A percentile compares a stretch with the other conserved stretches of the same genome.
phyloP scores from a whole-genome alignment of 1,284 basidiomycete genomes.

The Ceratobasidium sp. region DNA sequence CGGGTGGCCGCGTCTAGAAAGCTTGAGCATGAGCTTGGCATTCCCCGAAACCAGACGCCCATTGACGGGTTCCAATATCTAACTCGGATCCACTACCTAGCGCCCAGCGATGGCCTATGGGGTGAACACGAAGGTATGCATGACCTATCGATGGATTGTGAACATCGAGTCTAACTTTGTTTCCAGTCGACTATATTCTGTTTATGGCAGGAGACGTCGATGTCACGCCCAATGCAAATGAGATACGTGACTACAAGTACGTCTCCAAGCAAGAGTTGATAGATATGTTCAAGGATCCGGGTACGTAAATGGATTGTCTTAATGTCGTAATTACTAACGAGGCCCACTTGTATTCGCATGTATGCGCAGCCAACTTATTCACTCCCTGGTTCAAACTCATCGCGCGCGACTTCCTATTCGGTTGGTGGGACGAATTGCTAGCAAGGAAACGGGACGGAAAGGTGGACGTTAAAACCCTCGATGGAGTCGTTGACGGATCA shows the following conservation, averaged over 20 bases:
- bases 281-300: slow-evolving; percentile 84
- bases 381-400: slow-evolving; percentile 99
- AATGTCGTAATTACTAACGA: not conserved
- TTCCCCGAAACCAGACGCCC: slow-evolving; percentile 78
- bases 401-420: slow-evolving; percentile 94
- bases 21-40: slow-evolving; percentile 96
- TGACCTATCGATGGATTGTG: not conserved
- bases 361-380: slow-evolving; percentile 75
- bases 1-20: slow-evolving; percentile 91
- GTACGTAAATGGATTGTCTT: slow-evolving; percentile 56
- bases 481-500: slow-evolving; percentile 71
- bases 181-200: slow-evolving; percentile 96
- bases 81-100: slow-evolving; percentile 96
- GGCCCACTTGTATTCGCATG: not conserved
- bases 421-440: slow-evolving; percentile 96
- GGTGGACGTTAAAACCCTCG: slow-evolving; percentile 71
- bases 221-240: slow-evolving; percentile 87
- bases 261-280: slow-evolving; percentile 90
- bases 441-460: slow-evolving; percentile 67
- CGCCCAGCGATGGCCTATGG: slow-evolving; percentile 92
- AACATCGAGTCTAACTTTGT: not conserved
- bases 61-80: slow-evolving; percentile 93
- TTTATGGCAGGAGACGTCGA: slow-evolving; percentile 91
- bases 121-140: slow-evolving; percentile 96
- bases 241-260: slow-evolving; percentile 91